phyloP scores from a whole-genome alignment of 345 rosid species.

The Murraya koenigii region DNA sequence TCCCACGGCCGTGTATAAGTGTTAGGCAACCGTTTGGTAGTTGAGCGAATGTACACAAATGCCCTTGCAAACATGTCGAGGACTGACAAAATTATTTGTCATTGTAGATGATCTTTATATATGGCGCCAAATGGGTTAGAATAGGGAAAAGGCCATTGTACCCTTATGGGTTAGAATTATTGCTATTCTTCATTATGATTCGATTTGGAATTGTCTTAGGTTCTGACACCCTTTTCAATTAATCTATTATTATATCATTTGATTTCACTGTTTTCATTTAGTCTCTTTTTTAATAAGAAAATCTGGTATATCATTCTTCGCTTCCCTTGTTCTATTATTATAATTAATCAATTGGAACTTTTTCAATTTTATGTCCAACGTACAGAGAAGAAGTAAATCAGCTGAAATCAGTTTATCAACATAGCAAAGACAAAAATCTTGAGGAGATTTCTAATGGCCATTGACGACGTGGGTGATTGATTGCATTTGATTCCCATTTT shows the following conservation, averaged over 20 bases:
- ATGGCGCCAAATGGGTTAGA: no score
- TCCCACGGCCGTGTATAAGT: no score
- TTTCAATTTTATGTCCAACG: background rate
- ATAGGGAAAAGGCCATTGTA: no score
- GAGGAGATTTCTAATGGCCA: conserved; percentile 37
- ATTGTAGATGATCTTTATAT: no score
- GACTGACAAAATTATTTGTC: no score
- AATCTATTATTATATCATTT: background rate
- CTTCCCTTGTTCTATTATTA: background rate
- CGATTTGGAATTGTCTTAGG: conserved; percentile 78
- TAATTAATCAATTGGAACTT: background rate
- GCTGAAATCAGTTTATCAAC: conserved; percentile 42
- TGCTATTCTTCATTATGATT: conserved; percentile 75
- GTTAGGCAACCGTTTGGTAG: no score
- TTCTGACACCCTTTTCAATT: conserved; percentile 17
- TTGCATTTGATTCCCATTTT: background rate
- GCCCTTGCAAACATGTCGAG: no score
- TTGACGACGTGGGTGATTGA: conserved; percentile 5
- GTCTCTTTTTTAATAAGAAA: background rate
- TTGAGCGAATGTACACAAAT: no score
- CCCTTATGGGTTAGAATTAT: conserved; percentile 30
- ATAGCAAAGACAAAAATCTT: conserved; percentile 30
- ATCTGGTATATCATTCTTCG: background rate
- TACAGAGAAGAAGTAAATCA: conserved; percentile 63
- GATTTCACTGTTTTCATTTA: background rate